Base-by-base conservation (phyloP, 1,139 yeast genomes). In the Ogataea hybrid region DNA sequence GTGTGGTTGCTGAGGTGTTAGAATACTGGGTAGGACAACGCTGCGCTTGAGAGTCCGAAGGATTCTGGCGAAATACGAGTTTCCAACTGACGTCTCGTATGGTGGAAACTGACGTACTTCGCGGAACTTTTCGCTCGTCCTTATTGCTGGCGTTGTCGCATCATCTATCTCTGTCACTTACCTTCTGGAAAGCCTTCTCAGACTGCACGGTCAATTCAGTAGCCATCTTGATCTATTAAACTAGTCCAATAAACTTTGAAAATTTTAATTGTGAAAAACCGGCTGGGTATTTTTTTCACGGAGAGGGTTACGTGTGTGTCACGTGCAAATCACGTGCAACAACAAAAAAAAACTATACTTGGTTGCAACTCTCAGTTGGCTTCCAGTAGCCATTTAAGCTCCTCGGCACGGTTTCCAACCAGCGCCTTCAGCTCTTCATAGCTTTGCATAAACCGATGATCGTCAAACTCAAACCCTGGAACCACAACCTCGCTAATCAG, bases 131-230 rank as follows among this genome's bases (percentile, higher is more conserved):
- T 14, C 28, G 11, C 15, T 23, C 11, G 12, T 39, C 32, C 37
- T 16, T 9, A 32, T n/a, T 30, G 20, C 28, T 28, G 28, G 25
- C 18, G 10, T 10, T 15, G 25, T 6, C 29, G 21, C 17, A 14
- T 14, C 12, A 46, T 25, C 14, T 11, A 4, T 14, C 8, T 18
- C 28, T 28, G 25, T 27, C 64, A 76, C 94, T 71, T 80, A 86
- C 95, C 95, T 92, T 94, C 85, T 92, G 98, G 96, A 84, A 92
- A 87, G 98, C 98, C 81, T 96, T 92, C 84, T 94, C 98, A 72
- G 97, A 86, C 85, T 92, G 99, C 79, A 94, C 99, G 75, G 96
- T 89, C 81, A 92, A 89, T 85, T 92, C 99, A 76, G 97, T 86
- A 74, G 97, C 95, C 97, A 92, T 92, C 79, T 78, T 77, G 52